Evolutionary conservation across 352 stramenopile genomes (phyloP), one percentile per base, ranked within the genome.

Genomic region (Phytophthora sp.): DNA sequence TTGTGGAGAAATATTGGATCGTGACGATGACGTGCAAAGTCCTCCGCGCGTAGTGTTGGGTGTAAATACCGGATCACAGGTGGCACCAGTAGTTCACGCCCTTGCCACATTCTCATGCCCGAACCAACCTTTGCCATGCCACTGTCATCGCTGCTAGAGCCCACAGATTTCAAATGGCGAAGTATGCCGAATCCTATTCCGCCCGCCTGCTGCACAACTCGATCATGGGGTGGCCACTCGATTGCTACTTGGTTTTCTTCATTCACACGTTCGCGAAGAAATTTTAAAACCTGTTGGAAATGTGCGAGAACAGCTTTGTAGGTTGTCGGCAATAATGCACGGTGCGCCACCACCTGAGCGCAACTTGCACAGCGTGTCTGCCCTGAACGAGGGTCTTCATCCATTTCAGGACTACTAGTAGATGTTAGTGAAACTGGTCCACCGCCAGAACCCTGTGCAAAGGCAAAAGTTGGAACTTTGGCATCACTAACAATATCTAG

Each of bases 1-100:
- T 98, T 98, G 69, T 97, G 95, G 6, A 98, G 66, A 62, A 98
- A 99, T 21, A 98, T 88, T 13, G 95, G 92, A 54, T 99, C 96
- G 50, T 80, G 71, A 10, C 89, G 87, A 54, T 98, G 96, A 38
- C 88, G 79, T 24, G 77, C 64, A 72, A 98, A 98, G 26, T 96
- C 92, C 18, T 89, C 77, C 2, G 77, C 66, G 0, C 73, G 69
- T 28, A 98, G 81, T 12, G 79, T 92, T 15, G 93, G 94, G 58
- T 99, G 92, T 5, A 97, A 61, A 21, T 87, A 92, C 46, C 90
- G 77, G 51, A 99, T 90, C n/a, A 98, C 82, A 2, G 95, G 96
- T 9, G 96, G 95, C 20, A 99, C 90, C 1, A 84, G 63, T 1
- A 96, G 62, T 57, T 97, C 86, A 18, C 45, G 66, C 1, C 43